Conservation (phyloP, 805 yeast genomes). For the Crinitomyces ghanaensis region DNA sequence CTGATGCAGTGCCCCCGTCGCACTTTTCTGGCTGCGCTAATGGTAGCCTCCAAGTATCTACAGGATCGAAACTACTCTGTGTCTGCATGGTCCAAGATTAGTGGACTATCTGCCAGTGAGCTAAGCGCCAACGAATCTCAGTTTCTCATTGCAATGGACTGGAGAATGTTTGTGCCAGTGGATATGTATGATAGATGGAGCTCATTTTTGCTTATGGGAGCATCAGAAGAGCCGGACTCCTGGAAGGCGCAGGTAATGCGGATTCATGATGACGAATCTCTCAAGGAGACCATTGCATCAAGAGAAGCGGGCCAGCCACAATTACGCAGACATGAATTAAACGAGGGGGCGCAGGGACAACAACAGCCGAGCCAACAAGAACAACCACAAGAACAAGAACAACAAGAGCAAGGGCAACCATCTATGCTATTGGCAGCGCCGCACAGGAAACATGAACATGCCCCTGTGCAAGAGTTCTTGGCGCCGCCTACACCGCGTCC, state of each 20-base stretch:
- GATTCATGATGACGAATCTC: too few species aligned
- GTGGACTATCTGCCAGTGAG: conserved; percentile 47
- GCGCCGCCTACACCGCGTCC: too few species aligned
- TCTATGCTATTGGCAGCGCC: too few species aligned
- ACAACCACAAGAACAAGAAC: too few species aligned
- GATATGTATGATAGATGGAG: conserved; percentile 36
- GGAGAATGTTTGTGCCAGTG: conserved; percentile 43
- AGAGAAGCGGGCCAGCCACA: conserved; percentile 5
- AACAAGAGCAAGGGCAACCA: too few species aligned
- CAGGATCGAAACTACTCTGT: conserved; percentile 64
- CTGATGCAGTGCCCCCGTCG: conserved; percentile 30
- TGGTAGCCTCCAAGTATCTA: conserved; percentile 59
- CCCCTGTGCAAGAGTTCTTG: too few species aligned
- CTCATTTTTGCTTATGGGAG: conserved; percentile 13
- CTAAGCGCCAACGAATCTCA: conserved; percentile 43
- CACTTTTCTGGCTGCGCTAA: conserved; percentile 54
- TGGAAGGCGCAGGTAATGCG: too few species aligned
- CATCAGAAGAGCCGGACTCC: conserved; percentile 6
- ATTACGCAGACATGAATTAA: too few species aligned
- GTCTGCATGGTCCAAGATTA: conserved; percentile 61
- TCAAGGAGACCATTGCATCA: too few species aligned
- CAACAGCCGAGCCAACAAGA: too few species aligned
- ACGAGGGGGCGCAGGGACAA: too few species aligned
- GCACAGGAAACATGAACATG: too few species aligned
- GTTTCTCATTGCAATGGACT: conserved; percentile 43